Base-by-base conservation (phyloP, 2,329 filamentous ascomycete species). In the Aspergillus hortae region DNA sequence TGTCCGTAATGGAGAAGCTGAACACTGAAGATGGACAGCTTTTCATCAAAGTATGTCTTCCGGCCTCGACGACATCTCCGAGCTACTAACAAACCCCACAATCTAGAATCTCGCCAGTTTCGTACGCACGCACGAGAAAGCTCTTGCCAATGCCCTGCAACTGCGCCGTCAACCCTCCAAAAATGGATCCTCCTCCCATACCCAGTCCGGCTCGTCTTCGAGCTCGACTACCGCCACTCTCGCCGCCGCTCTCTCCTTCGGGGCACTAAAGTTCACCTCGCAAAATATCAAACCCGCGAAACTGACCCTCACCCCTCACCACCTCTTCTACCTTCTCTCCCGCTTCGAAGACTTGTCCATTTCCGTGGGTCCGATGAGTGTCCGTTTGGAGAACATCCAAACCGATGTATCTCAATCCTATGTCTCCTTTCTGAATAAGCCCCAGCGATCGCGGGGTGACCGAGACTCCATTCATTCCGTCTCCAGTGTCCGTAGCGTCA, bases 121-220 rank as follows among this genome's bases (percentile, higher is more conserved):
- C 75, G 91, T 99, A 74, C 90, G 92, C 57, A 96, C 91, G 51
- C 91, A 99, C 78, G 94, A 99, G 75, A 95, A 95, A 76, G 92
- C 92, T 35, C 83, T 99, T 57, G 94, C 94, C 68, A 97, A 97
- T 77, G 92, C 92, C 64, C 79, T 96, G 57, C 92, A 96, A 72
- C 81, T 95, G 63, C 87, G 87, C 70, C 85, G 89, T 65, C 81
- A 83, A 56, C 76, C 80, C 38, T 77, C 83, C 56, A 87, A 86
- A 64, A 85, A 92, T 84, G 83, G 81, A 60, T 74, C 83, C 51
- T 85, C 87, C 54, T 61, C 68, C 52, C 68, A 65, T 55, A 62
- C 68, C 49, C 69, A 67, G 19, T 77, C 83, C 48, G 73, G 73
- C 46, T 76, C 84, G 19, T 79, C 84, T 48, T 78, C 85, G 33